Evolutionary conservation across 352 stramenopile genomes (phyloP).

Genomic region (Phytophthora cajani): DNA sequence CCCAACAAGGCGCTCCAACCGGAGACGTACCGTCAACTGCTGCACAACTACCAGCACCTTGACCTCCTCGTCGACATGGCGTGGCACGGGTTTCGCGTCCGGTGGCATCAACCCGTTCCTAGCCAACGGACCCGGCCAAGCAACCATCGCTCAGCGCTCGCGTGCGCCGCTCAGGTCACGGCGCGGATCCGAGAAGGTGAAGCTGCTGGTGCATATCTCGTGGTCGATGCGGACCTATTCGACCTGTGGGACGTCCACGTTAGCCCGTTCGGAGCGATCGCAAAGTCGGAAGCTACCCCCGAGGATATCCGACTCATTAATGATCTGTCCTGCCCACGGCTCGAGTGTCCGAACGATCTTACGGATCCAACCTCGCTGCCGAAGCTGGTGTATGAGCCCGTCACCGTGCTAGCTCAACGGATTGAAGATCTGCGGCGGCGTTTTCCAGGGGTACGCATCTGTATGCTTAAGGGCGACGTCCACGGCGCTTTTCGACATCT

Average conservation of each 20-base stretch:
- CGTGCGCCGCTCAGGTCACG: neutral
- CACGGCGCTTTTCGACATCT: neutral
- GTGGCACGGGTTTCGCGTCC: neutral
- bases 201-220: neutral
- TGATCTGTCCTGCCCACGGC: neutral
- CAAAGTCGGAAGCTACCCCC: neutral
- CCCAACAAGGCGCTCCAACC: neutral
- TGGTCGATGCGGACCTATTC: neutral
- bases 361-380: neutral
- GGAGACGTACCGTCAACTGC: neutral
- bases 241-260: neutral
- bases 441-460: neutral
- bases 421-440: neutral
- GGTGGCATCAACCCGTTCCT: neutral
- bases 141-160: neutral
- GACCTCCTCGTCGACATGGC: neutral
- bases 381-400: neutral
- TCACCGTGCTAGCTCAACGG: neutral
- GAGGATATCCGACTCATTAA: neutral
- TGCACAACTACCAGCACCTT: neutral
- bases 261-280: neutral
- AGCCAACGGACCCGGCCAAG: neutral
- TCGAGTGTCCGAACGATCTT: neutral
- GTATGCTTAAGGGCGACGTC: neutral
- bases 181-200: neutral